Percentiles rank a stretch among this genome's conserved stretches.
These are phyloP conservation scores for Penicillium sp. DNA, from an alignment of 2,329 filamentous ascomycete genomes.

Conservation along the genomic window DNA sequence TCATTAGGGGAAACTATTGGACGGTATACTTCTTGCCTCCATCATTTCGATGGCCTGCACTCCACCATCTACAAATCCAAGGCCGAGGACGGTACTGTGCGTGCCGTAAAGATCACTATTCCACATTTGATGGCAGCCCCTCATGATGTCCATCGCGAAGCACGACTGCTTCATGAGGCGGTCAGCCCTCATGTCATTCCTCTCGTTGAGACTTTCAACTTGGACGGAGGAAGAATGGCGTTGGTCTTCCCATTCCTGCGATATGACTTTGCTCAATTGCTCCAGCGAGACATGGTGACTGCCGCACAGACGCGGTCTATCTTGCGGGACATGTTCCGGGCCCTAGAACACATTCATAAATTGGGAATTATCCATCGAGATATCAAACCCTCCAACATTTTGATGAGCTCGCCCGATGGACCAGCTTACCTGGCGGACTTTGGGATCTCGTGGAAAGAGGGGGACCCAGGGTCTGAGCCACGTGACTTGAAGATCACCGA, in stretches of 20 bases:
- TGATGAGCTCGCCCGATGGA: slow-evolving; percentile 68
- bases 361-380: slow-evolving; percentile 87
- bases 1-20: slow-evolving; percentile 52
- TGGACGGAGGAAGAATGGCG: slow-evolving; percentile 72
- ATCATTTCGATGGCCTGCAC: slow-evolving; percentile 70
- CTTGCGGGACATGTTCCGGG: slow-evolving; percentile 71
- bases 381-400: slow-evolving; percentile 87
- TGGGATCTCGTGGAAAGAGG: slow-evolving; percentile 82
- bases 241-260: slow-evolving; percentile 85
- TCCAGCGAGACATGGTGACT: slow-evolving; percentile 54
- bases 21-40: slow-evolving; percentile 59
- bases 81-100: slow-evolving; percentile 46
- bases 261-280: slow-evolving; percentile 69
- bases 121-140: slow-evolving; percentile 74
- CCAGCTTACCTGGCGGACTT: slow-evolving; percentile 87
- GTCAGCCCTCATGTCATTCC: slow-evolving; percentile 64
- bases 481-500: slow-evolving; percentile 77
- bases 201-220: slow-evolving; percentile 71
- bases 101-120: slow-evolving; percentile 85
- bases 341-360: slow-evolving; percentile 71
- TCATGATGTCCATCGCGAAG: slow-evolving; percentile 80
- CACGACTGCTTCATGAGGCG: slow-evolving; percentile 69
- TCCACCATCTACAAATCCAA: slow-evolving; percentile 78
- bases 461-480: slow-evolving; percentile 63
- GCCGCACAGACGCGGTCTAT: slow-evolving; percentile 49